Evolutionary conservation across 2,329 filamentous ascomycete genomes (phyloP).

Genomic region (Arachnomyces sp.): DNA sequence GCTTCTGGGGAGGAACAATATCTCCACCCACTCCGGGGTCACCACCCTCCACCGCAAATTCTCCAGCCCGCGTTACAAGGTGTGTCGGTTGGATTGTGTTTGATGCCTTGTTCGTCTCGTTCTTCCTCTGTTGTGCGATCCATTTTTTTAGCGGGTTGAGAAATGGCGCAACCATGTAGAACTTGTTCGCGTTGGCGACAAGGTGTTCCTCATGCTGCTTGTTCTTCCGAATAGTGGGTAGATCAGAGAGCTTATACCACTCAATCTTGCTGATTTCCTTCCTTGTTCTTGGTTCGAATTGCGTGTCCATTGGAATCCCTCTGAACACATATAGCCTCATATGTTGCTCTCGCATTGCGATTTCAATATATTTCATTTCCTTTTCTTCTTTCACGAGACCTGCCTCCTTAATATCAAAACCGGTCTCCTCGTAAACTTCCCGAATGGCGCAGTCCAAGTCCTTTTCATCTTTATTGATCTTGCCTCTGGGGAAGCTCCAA

Average conservation of each 20-base stretch:
- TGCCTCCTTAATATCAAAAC: conserved; percentile 69
- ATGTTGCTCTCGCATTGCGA: conserved; percentile 87
- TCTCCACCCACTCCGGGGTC: conserved; percentile 12
- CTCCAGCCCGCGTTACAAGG: conserved; percentile 12
- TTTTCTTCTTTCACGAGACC: conserved; percentile 66
- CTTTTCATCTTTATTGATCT: conserved; percentile 96
- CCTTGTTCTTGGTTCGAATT: conserved; percentile 81
- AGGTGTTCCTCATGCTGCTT: conserved; percentile 57
- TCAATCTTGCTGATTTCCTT: conserved; percentile 97
- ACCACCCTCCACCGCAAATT: conserved; percentile 13
- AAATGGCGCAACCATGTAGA: conserved; percentile 97
- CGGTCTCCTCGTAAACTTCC: conserved; percentile 95
- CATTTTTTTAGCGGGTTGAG: conserved; percentile 78
- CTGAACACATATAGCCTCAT: conserved; percentile 89
- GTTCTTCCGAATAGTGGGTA: conserved; percentile 71
- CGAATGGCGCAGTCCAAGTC: conserved; percentile 89
- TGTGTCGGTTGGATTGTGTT: conserved; percentile 49
- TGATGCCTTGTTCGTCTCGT: conserved; percentile 44
- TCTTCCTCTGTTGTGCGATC: conserved; percentile 76
- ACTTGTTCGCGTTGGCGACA: conserved; percentile 62
- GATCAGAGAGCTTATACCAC: conserved; percentile 85
- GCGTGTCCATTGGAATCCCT: conserved; percentile 75
- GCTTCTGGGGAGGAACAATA: conserved; percentile 13
- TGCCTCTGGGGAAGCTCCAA: conserved; percentile 94
- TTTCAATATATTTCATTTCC: conserved; percentile 74